Base-by-base conservation (phyloP, 1,139 yeast species). In the Sugiyamaella sp. region DNA sequence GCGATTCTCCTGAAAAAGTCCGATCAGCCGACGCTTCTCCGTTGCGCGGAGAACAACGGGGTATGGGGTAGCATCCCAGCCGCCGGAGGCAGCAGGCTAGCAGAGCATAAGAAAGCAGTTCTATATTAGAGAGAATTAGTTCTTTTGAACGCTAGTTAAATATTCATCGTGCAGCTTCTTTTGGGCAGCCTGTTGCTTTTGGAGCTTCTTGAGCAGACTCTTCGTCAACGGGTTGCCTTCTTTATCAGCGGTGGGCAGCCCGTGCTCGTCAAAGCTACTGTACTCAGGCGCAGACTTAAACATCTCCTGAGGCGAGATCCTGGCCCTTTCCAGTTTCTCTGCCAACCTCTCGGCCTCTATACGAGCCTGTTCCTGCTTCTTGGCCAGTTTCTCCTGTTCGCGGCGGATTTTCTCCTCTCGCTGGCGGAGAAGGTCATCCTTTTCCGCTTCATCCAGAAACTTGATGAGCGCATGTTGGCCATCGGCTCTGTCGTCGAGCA, bases 191-290 rank as follows among this genome's bases (percentile, higher is more conserved):
- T 81, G 82, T 66, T 80, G 86, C 73, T 93, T 93, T 57, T 76
- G 71, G 61, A 91, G 76, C 73, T 91, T 91, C 79, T 93, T 93
- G 58, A 77, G 77, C 76, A 85, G 82, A 68, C 96, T 87, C 74
- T 93, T 93, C 49, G 95, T 80, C n/a, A 91, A 78, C 54, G 90
- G 96, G 63, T 85, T 89, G 8, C 98, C 99, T 14, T 81, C 82
- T 41, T 73, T 77, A 59, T 85, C 90, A 66, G 83, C 84, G 0
- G 83, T 77, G 14, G 99, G 99, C 21, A 93, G 57, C 1, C 99
- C 99, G 37, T 77, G 72, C 27, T 79, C 91, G 66, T 93, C 98
- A 88, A 95, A 93, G 66, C 93, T 97, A 6, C 81, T 71, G 68
- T 81, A 93, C 53, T 80, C 75, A 3, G 67, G 55, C n/a, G 62